A percentile compares a stretch with the other conserved stretches of the same genome.
Conservation (phyloP, 2,329 filamentous ascomycete species). For the Tolypocladium ophioglossoides region DNA sequence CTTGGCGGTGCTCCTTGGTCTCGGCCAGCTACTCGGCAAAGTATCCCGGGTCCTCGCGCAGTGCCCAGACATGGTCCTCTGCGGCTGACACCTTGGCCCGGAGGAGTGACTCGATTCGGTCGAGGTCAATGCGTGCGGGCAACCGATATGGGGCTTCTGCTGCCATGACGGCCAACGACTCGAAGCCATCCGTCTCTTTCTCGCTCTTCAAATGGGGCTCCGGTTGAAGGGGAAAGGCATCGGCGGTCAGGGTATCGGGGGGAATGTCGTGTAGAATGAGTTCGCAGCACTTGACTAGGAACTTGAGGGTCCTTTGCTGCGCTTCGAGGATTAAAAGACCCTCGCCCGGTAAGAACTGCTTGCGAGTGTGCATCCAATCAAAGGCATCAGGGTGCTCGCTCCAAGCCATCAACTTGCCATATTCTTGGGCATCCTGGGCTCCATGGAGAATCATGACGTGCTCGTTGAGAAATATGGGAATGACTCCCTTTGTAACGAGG, state of each 20-base stretch:
- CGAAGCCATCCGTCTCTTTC: constrained; percentile 19
- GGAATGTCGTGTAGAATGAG: constrained; percentile 41
- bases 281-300: constrained; percentile 37
- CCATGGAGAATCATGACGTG: constrained; percentile 25
- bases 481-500: constrained; percentile 10
- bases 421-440: constrained; percentile 13
- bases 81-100: constrained; percentile 27
- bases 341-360: constrained; percentile 31
- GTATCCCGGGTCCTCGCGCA: constrained; percentile 50
- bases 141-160: constrained; percentile 42
- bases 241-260: constrained; percentile 13
- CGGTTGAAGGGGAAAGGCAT: constrained; percentile 21
- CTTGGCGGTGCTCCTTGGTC: constrained; percentile 32
- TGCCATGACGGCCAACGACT: constrained; percentile 27
- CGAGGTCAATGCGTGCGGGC: constrained; percentile 35
- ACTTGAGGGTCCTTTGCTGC: constrained; percentile 34
- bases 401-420: constrained; percentile 25
- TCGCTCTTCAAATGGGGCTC: constrained; percentile 22
- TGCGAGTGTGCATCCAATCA: constrained; percentile 20
- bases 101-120: constrained; percentile 31
- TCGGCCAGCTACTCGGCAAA: constrained; percentile 35
- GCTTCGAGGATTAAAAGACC: constrained; percentile 39
- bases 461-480: constrained; percentile 15
- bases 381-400: constrained; percentile 24
- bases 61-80: constrained; percentile 42